Conservation (phyloP, 1,139 yeast species). For the Suhomyces wounanorum region DNA sequence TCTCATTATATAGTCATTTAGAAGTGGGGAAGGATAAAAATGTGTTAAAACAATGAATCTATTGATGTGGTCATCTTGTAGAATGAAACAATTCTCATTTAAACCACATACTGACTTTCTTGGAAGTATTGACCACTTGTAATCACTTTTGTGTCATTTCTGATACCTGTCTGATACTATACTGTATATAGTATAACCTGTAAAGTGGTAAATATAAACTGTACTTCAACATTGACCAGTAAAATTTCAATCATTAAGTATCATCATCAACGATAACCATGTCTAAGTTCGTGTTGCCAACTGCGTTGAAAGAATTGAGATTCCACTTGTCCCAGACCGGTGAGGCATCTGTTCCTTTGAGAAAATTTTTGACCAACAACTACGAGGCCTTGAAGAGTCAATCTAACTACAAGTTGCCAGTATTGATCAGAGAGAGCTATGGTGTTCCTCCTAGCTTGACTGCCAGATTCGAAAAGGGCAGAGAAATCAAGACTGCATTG, state of each 20-base stretch:
- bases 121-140: no score
- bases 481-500: constrained; percentile 42
- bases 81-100: no score
- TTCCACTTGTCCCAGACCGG: constrained; percentile 80
- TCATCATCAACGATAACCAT: constrained; percentile 23
- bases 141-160: no score
- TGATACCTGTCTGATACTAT: no score
- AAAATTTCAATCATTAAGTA: constrained; percentile 13
- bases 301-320: constrained; percentile 71
- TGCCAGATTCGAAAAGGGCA: constrained; percentile 64
- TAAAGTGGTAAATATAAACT: constrained; percentile 12
- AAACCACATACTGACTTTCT: no score
- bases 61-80: no score
- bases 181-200: neutral
- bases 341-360: constrained; percentile 64
- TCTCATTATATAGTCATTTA: no score
- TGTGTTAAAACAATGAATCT: no score
- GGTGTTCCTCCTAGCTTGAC: constrained; percentile 73
- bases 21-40: no score
- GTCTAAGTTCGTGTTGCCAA: constrained; percentile 64
- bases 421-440: constrained; percentile 72
- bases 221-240: constrained; percentile 14
- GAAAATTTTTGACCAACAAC: constrained; percentile 60
- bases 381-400: constrained; percentile 61
- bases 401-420: constrained; percentile 53